Conservation (phyloP, 1,284 basidiomycete species). For the Moesziomyces parantarcticus region DNA sequence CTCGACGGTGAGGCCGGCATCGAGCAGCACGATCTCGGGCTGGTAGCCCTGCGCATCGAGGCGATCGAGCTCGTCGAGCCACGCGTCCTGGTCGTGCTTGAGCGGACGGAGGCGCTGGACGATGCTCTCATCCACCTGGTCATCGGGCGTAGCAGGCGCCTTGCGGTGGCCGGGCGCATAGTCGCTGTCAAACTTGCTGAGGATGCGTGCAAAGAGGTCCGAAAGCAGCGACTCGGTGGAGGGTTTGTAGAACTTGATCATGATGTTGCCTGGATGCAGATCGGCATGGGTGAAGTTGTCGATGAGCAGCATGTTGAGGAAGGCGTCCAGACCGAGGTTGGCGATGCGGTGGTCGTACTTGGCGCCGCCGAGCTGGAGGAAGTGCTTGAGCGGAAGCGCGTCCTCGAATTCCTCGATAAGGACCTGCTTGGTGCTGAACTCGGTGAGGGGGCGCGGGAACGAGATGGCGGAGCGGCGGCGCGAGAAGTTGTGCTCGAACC, state of each 20-base stretch:
- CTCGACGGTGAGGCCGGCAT: slow-evolving; percentile 91
- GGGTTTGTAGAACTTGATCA: slow-evolving; percentile 93
- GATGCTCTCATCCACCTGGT: slow-evolving; percentile 70
- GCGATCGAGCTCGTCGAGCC: slow-evolving; percentile 77
- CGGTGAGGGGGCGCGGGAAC: slow-evolving; percentile 86
- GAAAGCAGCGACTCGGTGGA: slow-evolving; percentile 67
- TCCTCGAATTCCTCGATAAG: slow-evolving; percentile 94
- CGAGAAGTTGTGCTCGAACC: slow-evolving; percentile 88
- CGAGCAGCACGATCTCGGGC: slow-evolving; percentile 94
- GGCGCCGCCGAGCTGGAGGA: slow-evolving; percentile 83
- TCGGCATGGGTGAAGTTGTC: slow-evolving; percentile 98
- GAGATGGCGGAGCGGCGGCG: slow-evolving; percentile 79
- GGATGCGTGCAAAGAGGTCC: slow-evolving; percentile 53
- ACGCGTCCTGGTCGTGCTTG: slow-evolving; percentile 73
- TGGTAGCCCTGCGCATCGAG: slow-evolving; percentile 82
- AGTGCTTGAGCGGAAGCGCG: slow-evolving; percentile 88
- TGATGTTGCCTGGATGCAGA: slow-evolving; percentile 89
- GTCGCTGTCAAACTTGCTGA: slow-evolving; percentile 64
- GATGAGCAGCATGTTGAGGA: slow-evolving; percentile 95
- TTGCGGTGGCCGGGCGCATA: slow-evolving; percentile 56
- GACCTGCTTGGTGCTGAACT: slow-evolving; percentile 82
- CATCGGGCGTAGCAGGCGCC: slow-evolving; percentile 72
- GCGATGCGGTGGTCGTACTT: slow-evolving; percentile 90
- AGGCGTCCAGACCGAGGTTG: slow-evolving; percentile 92
- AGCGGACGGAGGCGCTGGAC: slow-evolving; percentile 77